phyloP scores from a whole-genome alignment of 2,329 filamentous ascomycete species.

The Corynespora cassiicola region DNA sequence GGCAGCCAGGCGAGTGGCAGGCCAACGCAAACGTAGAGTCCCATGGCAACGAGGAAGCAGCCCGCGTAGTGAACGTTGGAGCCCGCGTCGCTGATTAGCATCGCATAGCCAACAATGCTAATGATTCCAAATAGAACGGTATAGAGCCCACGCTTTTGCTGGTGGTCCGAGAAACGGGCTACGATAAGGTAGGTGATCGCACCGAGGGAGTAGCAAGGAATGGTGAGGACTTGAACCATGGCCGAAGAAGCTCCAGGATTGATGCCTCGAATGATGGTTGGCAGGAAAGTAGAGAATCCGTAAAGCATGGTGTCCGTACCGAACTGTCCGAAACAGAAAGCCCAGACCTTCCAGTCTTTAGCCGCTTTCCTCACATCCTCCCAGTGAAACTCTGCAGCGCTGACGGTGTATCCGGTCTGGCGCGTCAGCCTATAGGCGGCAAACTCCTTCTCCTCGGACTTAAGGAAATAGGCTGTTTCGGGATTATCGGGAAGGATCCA shows the following conservation, averaged over 20 bases:
- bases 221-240: constrained; percentile 76
- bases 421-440: constrained; percentile 58
- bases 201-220: constrained; percentile 78
- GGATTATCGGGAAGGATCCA: constrained; percentile 71
- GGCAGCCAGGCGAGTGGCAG: constrained; percentile 66
- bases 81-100: constrained; percentile 67
- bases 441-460: constrained; percentile 64
- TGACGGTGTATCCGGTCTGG: constrained; percentile 56
- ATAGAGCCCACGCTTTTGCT: constrained; percentile 71
- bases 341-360: constrained; percentile 77
- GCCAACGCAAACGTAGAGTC: constrained; percentile 69
- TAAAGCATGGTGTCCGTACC: constrained; percentile 80
- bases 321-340: constrained; percentile 74
- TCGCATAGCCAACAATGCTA: constrained; percentile 71
- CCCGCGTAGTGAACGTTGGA: constrained; percentile 75
- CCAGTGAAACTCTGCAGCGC: constrained; percentile 62
- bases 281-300: constrained; percentile 78
- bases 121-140: constrained; percentile 67
- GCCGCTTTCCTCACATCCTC: constrained; percentile 71
- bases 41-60: constrained; percentile 77
- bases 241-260: constrained; percentile 66
- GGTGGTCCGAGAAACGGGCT: constrained; percentile 71
- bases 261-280: constrained; percentile 77
- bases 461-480: constrained; percentile 68
- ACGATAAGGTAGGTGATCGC: constrained; percentile 71